These are phyloP conservation scores for Trichoderma reesei DNA, from an alignment of 495 filamentous ascomycete genomes.

Conservation along the genomic window DNA sequence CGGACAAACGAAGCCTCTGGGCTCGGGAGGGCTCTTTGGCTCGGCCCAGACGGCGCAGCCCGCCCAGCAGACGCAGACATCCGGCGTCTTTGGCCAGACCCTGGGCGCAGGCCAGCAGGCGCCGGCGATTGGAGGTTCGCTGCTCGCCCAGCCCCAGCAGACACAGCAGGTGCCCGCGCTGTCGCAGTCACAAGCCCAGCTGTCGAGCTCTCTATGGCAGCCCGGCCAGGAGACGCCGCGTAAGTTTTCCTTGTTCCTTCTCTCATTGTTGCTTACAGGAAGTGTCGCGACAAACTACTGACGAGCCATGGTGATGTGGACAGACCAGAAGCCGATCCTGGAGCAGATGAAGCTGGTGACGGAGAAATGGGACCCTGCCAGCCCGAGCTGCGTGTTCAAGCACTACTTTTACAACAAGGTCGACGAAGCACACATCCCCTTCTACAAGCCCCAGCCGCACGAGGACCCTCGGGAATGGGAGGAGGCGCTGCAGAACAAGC, in stretches of 20 bases:
- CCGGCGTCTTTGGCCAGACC: slow-evolving; percentile 12
- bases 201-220: slow-evolving; percentile 38
- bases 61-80: background rate
- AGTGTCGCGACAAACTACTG: too few relatives aligned
- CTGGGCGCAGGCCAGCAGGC: slow-evolving; percentile 10
- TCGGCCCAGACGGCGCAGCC: slow-evolving; percentile 16
- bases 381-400: slow-evolving; percentile 67
- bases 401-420: slow-evolving; percentile 93
- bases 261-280: too few relatives aligned
- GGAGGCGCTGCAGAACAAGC: slow-evolving; percentile 77
- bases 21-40: slow-evolving; percentile 20
- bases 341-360: slow-evolving; percentile 73
- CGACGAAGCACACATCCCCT: slow-evolving; percentile 64
- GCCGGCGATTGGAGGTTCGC: slow-evolving; percentile 18
- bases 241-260: slow-evolving; percentile 22
- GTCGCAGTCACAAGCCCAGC: slow-evolving; percentile 28
- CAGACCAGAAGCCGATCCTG: slow-evolving; percentile 68
- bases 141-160: slow-evolving; percentile 16
- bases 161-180: slow-evolving; percentile 18
- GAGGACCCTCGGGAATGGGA: slow-evolving; percentile 89
- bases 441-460: slow-evolving; percentile 63
- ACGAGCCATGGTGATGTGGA: background rate
- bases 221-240: slow-evolving; percentile 34
- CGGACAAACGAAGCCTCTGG: slow-evolving; percentile 12
- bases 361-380: slow-evolving; percentile 73